A percentile compares a stretch with the other conserved stretches of the same genome.
These are phyloP conservation scores for Paraurostyla sp. DNA, from an alignment of 73 alveolate species.

Conservation along the genomic window DNA sequence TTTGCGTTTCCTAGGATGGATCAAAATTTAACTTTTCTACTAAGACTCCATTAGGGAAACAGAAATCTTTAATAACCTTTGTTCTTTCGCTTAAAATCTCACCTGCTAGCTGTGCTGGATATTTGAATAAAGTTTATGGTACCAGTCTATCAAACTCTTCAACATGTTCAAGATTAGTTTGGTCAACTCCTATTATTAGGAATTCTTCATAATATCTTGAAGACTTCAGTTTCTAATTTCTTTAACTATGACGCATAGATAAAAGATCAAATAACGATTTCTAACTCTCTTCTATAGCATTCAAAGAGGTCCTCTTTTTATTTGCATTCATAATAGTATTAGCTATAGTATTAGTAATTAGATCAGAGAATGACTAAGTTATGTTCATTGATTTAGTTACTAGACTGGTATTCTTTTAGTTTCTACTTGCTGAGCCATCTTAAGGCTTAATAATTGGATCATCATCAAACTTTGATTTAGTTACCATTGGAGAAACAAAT, in stretches of 20 bases:
- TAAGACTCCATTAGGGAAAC: conserved; percentile 57
- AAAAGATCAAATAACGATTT: neutral
- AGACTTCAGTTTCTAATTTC: neutral
- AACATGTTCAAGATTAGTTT: neutral
- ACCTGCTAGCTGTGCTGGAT: neutral
- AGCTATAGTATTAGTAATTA: neutral
- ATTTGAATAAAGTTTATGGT: conserved; percentile 25
- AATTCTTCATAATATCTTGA: conserved; percentile 23
- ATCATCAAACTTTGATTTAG: neutral
- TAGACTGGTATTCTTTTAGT: neutral
- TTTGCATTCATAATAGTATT: too few species aligned
- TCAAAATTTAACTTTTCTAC: neutral
- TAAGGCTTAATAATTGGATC: neutral
- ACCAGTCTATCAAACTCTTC: neutral
- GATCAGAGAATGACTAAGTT: conserved; percentile 4
- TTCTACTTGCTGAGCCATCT: neutral
- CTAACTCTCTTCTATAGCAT: neutral
- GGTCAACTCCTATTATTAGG: conserved; percentile 42
- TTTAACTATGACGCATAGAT: neutral
- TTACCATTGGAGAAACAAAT: neutral
- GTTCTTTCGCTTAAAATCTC: neutral
- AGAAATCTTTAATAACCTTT: conserved; percentile 58
- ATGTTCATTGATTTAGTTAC: conserved; percentile 26
- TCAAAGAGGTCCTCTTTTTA: neutral
- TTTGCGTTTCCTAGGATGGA: neutral